These are phyloP conservation scores for Wickerhamomyces sp. DNA, from an alignment of 1,139 yeast species.

Conservation along the genomic window DNA sequence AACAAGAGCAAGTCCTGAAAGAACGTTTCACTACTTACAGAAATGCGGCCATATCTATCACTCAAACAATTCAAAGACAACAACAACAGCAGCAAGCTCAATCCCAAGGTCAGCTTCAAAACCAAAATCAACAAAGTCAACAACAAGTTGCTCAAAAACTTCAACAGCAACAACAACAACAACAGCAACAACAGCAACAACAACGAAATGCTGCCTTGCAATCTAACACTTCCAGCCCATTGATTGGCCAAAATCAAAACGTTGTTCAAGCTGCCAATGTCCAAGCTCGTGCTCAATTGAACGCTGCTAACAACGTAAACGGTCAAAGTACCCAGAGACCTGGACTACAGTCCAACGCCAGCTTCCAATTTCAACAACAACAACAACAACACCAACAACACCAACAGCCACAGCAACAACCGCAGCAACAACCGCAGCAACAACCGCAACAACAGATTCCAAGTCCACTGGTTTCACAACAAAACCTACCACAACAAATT, in stretches of 20 bases:
- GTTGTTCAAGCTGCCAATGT: not conserved
- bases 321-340: constrained; percentile 9
- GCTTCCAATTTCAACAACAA: constrained; percentile 11
- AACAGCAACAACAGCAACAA: constrained; percentile 14
- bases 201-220: constrained; percentile 4
- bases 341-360: constrained; percentile 4
- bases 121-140: constrained; percentile 10
- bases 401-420: not conserved
- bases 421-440: constrained; percentile 3
- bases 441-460: not conserved
- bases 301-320: constrained; percentile 7
- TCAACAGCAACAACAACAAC: constrained; percentile 18
- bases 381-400: not conserved
- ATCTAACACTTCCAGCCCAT: constrained; percentile 3
- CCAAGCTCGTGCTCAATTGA: not conserved
- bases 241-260: constrained; percentile 1
- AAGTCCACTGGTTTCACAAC: no score
- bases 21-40: constrained; percentile 19
- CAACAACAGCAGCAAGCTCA: constrained; percentile 12
- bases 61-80: constrained; percentile 17
- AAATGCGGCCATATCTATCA: constrained; percentile 17
- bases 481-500: no score
- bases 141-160: constrained; percentile 5
- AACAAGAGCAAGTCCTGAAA: constrained; percentile 26
- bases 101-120: not conserved